Conservation (phyloP, 148 eudicot genomes). For the Rhododendron ovatum region DNA sequence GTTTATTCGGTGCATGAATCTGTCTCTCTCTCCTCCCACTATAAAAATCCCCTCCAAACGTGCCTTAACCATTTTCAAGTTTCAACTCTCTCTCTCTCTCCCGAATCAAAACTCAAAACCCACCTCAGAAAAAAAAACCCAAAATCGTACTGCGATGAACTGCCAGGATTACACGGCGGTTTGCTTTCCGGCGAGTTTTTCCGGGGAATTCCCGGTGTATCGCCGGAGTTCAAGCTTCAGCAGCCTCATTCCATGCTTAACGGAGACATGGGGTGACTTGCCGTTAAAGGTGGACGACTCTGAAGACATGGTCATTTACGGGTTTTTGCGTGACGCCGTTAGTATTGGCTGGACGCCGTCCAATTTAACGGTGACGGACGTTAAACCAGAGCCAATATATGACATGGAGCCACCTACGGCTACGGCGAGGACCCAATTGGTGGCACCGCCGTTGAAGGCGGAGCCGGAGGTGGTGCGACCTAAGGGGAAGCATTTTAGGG, state of each 20-base stretch:
- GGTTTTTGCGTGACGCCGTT: slow-evolving; percentile 40
- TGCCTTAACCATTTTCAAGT: background rate
- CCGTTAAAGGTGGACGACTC: slow-evolving; percentile 45
- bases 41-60: background rate
- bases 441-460: background rate
- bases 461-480: background rate
- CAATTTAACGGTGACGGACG: slow-evolving; percentile 15
- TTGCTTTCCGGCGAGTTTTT: slow-evolving; percentile 4
- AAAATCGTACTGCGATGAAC: background rate
- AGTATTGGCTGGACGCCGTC: slow-evolving; percentile 45
- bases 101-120: background rate
- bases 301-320: slow-evolving; percentile 44
- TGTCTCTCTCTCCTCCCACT: background rate
- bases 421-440: background rate
- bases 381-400: slow-evolving; percentile 27
- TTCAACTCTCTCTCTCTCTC: background rate
- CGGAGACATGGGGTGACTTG: slow-evolving; percentile 50
- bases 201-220: slow-evolving; percentile 17
- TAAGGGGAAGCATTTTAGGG: slow-evolving; percentile 45
- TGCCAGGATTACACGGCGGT: background rate
- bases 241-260: slow-evolving; percentile 30
- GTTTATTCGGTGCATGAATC: slow-evolving; percentile 1
- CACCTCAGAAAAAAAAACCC: background rate
- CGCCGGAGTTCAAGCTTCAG: slow-evolving; percentile 38
- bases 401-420: slow-evolving; percentile 2